Evolutionary conservation across 495 filamentous ascomycete genomes (phyloP).

Genomic region (Aspergillus baeticus): DNA sequence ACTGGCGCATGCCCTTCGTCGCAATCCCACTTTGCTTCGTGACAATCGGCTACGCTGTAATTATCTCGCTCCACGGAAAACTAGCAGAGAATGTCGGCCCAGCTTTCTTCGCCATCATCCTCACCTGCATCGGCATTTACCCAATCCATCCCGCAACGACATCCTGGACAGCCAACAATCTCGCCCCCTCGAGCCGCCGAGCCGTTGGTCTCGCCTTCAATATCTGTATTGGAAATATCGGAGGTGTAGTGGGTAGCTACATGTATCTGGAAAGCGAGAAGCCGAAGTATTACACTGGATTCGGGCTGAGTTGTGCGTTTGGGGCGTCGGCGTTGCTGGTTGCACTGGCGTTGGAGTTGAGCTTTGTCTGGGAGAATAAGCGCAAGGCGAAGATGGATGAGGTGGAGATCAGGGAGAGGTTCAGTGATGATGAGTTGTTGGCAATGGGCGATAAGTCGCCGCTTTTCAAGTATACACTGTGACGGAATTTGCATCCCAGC

Average conservation of each 20-base stretch:
- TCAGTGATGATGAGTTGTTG: conserved; percentile 34
- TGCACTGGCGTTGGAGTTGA: conserved; percentile 22
- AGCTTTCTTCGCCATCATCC: conserved; percentile 36
- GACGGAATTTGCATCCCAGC: not conserved
- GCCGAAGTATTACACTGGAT: conserved; percentile 32
- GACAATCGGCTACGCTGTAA: conserved; percentile 28
- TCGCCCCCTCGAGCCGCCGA: conserved; percentile 32
- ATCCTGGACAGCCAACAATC: conserved; percentile 39
- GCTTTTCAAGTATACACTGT: conserved; percentile 37
- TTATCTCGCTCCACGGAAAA: conserved; percentile 26
- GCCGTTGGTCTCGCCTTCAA: conserved; percentile 38
- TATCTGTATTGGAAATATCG: conserved; percentile 36
- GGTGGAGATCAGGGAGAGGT: conserved; percentile 30
- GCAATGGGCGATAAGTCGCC: conserved; percentile 45
- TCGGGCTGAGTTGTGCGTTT: conserved; percentile 29
- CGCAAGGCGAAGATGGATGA: conserved; percentile 25
- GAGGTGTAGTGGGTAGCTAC: conserved; percentile 34
- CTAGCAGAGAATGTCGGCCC: conserved; percentile 29
- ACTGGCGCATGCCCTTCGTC: conserved; percentile 42
- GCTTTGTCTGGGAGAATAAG: conserved; percentile 21
- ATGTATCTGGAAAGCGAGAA: conserved; percentile 34
- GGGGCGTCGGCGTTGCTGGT: conserved; percentile 21
- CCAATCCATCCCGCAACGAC: conserved; percentile 35
- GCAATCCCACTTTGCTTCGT: conserved; percentile 26
- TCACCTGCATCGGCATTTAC: conserved; percentile 39